Conservation (phyloP, 805 yeast species). For the Maudiozyma bulderi region DNA sequence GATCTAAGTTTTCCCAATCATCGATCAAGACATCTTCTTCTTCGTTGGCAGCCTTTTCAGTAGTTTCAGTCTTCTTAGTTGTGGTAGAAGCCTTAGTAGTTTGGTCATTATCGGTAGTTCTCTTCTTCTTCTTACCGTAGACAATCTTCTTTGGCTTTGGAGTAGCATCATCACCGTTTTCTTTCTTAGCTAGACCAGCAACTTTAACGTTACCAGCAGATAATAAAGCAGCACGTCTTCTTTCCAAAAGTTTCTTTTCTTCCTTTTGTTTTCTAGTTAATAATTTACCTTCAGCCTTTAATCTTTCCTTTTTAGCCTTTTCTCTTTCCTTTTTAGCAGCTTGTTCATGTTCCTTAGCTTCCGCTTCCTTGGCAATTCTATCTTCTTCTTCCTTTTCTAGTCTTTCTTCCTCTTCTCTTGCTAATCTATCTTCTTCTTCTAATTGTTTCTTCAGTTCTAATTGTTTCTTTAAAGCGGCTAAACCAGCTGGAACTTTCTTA, state of each 20-base stretch:
- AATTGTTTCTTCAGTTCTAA: constrained; percentile 78
- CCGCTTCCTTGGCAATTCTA: constrained; percentile 34
- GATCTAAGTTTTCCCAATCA: constrained; percentile 75
- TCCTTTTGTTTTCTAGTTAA: constrained; percentile 92
- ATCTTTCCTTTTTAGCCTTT: constrained; percentile 74
- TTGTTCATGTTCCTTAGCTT: constrained; percentile 47
- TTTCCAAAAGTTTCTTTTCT: constrained; percentile 75
- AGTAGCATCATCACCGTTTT: constrained; percentile 11
- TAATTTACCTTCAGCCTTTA: constrained; percentile 92
- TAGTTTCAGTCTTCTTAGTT: constrained; percentile 15
- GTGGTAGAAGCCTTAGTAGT: constrained; percentile 15
- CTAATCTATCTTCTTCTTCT: constrained; percentile 71
- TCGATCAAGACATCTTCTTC: constrained; percentile 59
- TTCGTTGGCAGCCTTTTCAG: constrained; percentile 23
- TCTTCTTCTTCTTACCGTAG: constrained; percentile 63
- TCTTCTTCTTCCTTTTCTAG: constrained; percentile 42
- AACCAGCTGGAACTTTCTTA: constrained; percentile 81
- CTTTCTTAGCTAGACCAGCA: constrained; percentile 51
- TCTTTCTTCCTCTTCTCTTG: constrained; percentile 66
- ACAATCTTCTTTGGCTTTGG: constrained; percentile 64
- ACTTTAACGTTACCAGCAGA: constrained; percentile 64
- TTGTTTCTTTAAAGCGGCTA: constrained; percentile 86
- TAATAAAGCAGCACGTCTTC: constrained; percentile 78
- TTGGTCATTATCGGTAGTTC: constrained; percentile 24
- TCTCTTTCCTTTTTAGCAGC: constrained; percentile 78